Base-by-base conservation (phyloP, 768 basidiomycete genomes). In the Amanita jacksonii region DNA sequence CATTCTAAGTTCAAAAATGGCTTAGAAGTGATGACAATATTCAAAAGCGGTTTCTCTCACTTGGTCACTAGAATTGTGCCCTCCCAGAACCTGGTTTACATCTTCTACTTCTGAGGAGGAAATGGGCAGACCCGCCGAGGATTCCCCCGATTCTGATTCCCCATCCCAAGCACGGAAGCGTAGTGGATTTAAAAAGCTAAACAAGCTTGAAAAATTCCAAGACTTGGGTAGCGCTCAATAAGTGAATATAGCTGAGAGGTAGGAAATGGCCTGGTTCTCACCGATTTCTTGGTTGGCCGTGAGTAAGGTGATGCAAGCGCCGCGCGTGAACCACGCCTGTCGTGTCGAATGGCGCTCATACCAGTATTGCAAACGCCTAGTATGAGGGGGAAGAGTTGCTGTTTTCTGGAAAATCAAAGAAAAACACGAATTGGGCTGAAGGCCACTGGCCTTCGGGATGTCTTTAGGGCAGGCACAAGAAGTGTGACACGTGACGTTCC, bases 301-400 rank as follows among this genome's bases (percentile, higher is more conserved):
- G 68, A 58, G 57, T 85, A 85, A 0, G 83, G 83, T 2, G 68
- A 70, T n/a, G 74, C 64, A 27, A 60, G 47, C n/a, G 48, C 54
- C 46, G 51, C 62, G 53, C 63, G 66, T 60, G 65, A 54, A 59
- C 70, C 47, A 65, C 70, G 52, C 54, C 52, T 51, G 27, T 65
- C 25, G 59, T 62, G 58, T 45, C 81, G 71, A 52, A 74, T 61
- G 30, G 70, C 77, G 53, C 79, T 79, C 80, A 82, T 83, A 32
- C 53, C 53, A 50, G 54, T 30, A 35, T 45, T 31, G 43, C 15
- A 22, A 44, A 22, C 40, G 48, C 42, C 30, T n/a, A 36, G 36
- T 12, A 31, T 22, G 38, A 40, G 49, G 37, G 37, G 38, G 18
- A 18, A 47, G 43, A 45, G 31, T 50, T 49, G 41, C 43, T 47